Conservation (phyloP, 108 stramenopile species). For the Nitzschia sp. region DNA sequence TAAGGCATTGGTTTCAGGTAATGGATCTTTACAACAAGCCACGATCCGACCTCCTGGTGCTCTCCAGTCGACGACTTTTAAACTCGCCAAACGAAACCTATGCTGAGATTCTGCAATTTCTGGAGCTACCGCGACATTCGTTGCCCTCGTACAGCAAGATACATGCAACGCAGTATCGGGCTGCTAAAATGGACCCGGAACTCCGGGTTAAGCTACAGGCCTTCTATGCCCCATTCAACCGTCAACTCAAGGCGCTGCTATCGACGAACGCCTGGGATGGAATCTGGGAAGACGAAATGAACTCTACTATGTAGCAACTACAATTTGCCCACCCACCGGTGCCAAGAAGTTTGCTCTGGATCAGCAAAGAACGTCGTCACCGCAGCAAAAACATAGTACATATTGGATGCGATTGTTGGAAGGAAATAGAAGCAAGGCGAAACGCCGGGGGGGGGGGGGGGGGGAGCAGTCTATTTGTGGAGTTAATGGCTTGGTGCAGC, state of each 20-base stretch:
- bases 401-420: too few relatives aligned
- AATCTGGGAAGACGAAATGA: too few relatives aligned
- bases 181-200: neutral
- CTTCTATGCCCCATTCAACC: constrained; percentile 25
- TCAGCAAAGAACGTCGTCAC: too few relatives aligned
- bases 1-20: constrained; percentile 15
- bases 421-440: too few relatives aligned
- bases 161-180: constrained; percentile 3
- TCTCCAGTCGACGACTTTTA: neutral
- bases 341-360: too few relatives aligned
- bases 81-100: constrained; percentile 10
- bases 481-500: too few relatives aligned
- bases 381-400: too few relatives aligned
- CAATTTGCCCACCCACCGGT: too few relatives aligned
- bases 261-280: too few relatives aligned
- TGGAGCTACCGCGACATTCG: neutral
- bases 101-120: neutral
- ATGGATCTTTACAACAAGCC: constrained; percentile 13
- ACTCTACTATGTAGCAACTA: too few relatives aligned
- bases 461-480: too few relatives aligned
- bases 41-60: constrained; percentile 8
- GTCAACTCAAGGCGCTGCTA: neutral
- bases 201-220: neutral
- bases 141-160: constrained; percentile 15
- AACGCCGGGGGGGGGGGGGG: too few relatives aligned